phyloP scores from a whole-genome alignment of 2,329 filamentous ascomycete genomes.

The Hymenoscyphus scutula region DNA sequence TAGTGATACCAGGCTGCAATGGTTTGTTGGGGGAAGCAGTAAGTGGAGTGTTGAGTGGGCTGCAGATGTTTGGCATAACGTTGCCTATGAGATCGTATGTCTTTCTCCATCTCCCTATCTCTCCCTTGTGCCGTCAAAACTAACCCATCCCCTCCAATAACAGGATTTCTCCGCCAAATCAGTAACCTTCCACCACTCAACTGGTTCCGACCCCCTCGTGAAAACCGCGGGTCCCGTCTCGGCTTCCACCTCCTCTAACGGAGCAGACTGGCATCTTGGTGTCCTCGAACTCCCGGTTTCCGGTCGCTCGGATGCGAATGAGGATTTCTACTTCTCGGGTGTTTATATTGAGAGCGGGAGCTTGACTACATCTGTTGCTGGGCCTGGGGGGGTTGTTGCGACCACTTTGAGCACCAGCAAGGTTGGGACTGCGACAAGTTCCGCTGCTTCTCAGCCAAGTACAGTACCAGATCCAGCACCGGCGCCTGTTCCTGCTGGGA shows the following conservation, averaged over 20 bases:
- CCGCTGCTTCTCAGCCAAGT: not conserved
- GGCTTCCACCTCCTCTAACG: constrained; percentile 62
- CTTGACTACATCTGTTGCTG: constrained; percentile 41
- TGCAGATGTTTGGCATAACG: constrained; percentile 69
- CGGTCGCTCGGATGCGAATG: constrained; percentile 51
- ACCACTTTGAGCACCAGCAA: constrained; percentile 1
- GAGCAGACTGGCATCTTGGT: constrained; percentile 70
- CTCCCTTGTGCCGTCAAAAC: not conserved
- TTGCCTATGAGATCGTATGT: constrained; percentile 65
- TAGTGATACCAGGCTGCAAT: constrained; percentile 57
- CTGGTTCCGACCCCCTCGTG: constrained; percentile 54
- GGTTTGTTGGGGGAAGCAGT: constrained; percentile 58
- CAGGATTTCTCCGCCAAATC: constrained; percentile 58
- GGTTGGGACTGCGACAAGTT: not conserved
- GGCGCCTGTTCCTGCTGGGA: constrained; percentile 13
- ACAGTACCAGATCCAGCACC: constrained; percentile 3
- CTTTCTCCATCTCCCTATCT: not conserved
- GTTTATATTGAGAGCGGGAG: constrained; percentile 65
- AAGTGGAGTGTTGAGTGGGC: constrained; percentile 63
- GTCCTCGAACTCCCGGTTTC: constrained; percentile 61
- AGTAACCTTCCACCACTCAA: constrained; percentile 70
- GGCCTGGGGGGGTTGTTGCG: constrained; percentile 31
- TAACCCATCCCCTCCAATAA: not conserved
- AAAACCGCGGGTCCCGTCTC: constrained; percentile 60
- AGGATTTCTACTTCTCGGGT: constrained; percentile 71